phyloP scores from a whole-genome alignment of 495 filamentous ascomycete genomes.

The Articulospora tetracladia region DNA sequence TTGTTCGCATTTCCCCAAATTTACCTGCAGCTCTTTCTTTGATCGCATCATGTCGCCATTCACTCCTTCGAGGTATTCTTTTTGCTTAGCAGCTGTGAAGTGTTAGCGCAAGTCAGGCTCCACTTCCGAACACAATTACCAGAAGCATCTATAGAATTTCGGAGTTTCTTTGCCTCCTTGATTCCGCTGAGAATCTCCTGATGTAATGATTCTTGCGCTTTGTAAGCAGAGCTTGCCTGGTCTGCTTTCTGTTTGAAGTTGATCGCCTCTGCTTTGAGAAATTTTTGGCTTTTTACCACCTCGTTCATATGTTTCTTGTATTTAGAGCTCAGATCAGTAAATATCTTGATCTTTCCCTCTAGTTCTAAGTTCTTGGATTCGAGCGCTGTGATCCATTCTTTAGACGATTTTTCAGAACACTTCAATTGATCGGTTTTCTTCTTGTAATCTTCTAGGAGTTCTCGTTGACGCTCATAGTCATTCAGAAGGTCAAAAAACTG shows the following conservation, averaged over 20 bases:
- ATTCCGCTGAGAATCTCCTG: background rate
- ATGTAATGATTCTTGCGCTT: background rate
- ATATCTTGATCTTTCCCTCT: conserved; percentile 9
- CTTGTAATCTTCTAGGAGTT: conserved; percentile 2
- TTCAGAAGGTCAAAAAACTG: background rate
- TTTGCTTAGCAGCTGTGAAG: background rate
- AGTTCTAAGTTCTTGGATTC: conserved; percentile 11
- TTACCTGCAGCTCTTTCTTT: background rate
- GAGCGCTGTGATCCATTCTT: conserved; percentile 4
- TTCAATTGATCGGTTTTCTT: conserved; percentile 12
- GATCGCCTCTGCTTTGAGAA: conserved; percentile 5
- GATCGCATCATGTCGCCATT: too few relatives aligned
- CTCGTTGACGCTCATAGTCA: conserved; percentile 1
- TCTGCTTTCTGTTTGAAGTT: conserved; percentile 6
- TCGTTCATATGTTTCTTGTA: conserved; percentile 26
- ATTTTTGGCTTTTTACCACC: conserved; percentile 18
- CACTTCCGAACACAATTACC: background rate
- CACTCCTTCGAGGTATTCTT: background rate
- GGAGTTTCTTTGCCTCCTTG: background rate
- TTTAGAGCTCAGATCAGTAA: conserved; percentile 2
- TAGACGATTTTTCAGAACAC: background rate
- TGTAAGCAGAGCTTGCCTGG: background rate
- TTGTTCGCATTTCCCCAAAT: background rate
- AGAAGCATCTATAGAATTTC: background rate
- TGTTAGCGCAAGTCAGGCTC: background rate